Evolutionary conservation across 1,284 basidiomycete genomes (phyloP).

Genomic region (Coriolopsis trogii): DNA sequence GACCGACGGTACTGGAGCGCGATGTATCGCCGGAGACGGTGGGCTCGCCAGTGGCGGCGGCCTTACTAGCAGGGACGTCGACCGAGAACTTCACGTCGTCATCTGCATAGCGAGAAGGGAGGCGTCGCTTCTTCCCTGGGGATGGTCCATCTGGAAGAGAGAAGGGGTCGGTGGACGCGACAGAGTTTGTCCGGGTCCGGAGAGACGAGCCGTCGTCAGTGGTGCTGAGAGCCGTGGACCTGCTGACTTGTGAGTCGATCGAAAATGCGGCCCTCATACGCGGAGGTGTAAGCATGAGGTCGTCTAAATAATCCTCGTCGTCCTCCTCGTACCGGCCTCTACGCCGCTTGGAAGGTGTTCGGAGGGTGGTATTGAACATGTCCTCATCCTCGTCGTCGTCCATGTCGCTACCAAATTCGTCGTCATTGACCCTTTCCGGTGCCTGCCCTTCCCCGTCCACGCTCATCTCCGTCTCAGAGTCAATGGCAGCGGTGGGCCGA

Average conservation of each 20-base stretch:
- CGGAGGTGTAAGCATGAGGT: constrained; percentile 31
- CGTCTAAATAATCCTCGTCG: constrained; percentile 48
- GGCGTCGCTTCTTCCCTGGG: constrained; percentile 31
- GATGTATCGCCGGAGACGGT: neutral
- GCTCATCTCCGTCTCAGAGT: constrained; percentile 28
- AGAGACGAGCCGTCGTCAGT: constrained; percentile 47
- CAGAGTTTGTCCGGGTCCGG: constrained; percentile 46
- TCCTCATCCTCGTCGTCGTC: constrained; percentile 58
- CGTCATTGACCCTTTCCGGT: constrained; percentile 47
- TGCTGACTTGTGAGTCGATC: constrained; percentile 37
- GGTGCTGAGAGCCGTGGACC: constrained; percentile 48
- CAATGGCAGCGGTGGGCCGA: constrained; percentile 31
- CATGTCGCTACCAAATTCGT: constrained; percentile 53
- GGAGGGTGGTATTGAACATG: constrained; percentile 64
- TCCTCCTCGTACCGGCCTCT: constrained; percentile 37
- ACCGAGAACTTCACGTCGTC: constrained; percentile 18
- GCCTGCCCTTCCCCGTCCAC: constrained; percentile 36
- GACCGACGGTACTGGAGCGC: constrained; percentile 7
- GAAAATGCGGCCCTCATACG: constrained; percentile 15
- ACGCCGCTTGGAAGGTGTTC: constrained; percentile 48
- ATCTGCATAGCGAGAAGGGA: constrained; percentile 23
- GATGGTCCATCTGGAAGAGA: constrained; percentile 30
- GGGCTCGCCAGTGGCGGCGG: constrained; percentile 3
- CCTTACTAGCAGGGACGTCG: constrained; percentile 15
- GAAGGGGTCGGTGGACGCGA: constrained; percentile 36